Evolutionary conservation across 306 rosid species (phyloP).

Genomic region (Comarum palustre): DNA sequence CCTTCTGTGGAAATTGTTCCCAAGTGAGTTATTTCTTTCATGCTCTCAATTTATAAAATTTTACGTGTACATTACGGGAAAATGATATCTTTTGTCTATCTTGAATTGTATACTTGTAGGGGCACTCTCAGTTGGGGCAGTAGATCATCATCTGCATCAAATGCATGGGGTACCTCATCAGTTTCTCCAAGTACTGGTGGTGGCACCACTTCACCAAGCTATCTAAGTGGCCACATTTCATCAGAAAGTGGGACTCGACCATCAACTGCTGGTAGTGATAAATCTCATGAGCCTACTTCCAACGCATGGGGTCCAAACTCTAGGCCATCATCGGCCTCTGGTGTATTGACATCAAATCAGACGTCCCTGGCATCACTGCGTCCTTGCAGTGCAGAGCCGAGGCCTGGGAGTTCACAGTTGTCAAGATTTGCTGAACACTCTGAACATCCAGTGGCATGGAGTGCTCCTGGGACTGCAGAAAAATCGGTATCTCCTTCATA

Average conservation of each 20-base stretch:
- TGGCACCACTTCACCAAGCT: slow-evolving; percentile 70
- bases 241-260: slow-evolving; percentile 93
- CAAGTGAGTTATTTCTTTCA: slow-evolving; percentile 56
- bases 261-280: slow-evolving; percentile 90
- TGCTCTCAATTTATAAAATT: neutral
- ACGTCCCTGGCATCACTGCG: slow-evolving; percentile 65
- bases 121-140: slow-evolving; percentile 96
- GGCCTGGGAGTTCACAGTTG: slow-evolving; percentile 94
- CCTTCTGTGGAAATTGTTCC: slow-evolving; percentile 96
- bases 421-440: slow-evolving; percentile 88
- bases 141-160: slow-evolving; percentile 72
- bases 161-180: slow-evolving; percentile 86
- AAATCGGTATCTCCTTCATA: slow-evolving; percentile 54
- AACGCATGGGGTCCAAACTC: slow-evolving; percentile 78
- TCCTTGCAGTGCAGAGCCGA: slow-evolving; percentile 95
- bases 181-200: slow-evolving; percentile 80
- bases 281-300: slow-evolving; percentile 55
- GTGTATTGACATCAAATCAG: slow-evolving; percentile 66
- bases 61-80: slow-evolving; percentile 3
- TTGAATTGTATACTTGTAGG: slow-evolving; percentile 40
- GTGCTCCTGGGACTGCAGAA: slow-evolving; percentile 65
- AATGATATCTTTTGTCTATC: slow-evolving; percentile 8
- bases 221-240: slow-evolving; percentile 76
- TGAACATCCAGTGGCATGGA: slow-evolving; percentile 80
- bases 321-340: slow-evolving; percentile 96